These are phyloP conservation scores for Nakazawaea ernobii DNA, from an alignment of 805 yeast genomes.

Conservation along the genomic window DNA sequence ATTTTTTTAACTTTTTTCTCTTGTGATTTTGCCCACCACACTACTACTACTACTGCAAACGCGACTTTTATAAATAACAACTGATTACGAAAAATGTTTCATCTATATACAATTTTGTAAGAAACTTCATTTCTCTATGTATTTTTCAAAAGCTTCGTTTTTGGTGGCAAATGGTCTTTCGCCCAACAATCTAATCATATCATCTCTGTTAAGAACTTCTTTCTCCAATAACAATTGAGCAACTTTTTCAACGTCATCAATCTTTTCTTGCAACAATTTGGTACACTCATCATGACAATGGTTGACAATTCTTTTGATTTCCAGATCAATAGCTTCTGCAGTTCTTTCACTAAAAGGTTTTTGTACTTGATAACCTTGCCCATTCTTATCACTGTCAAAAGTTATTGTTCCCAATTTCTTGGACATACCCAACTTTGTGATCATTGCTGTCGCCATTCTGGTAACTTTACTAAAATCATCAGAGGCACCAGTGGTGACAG, in stretches of 20 bases:
- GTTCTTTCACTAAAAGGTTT: constrained; percentile 91
- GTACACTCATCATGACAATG: constrained; percentile 73
- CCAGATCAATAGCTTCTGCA: constrained; percentile 72
- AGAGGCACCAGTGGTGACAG: constrained; percentile 95
- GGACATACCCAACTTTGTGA: constrained; percentile 88
- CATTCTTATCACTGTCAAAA: constrained; percentile 64
- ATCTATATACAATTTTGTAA: neutral
- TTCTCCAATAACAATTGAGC: constrained; percentile 82
- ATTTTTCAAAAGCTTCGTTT: constrained; percentile 86
- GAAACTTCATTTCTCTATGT: constrained; percentile 18
- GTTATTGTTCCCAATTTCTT: constrained; percentile 77
- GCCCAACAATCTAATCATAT: constrained; percentile 85
- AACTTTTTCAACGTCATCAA: constrained; percentile 73
- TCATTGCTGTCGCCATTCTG: constrained; percentile 90
- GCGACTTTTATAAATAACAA: neutral
- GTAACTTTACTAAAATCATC: constrained; percentile 97
- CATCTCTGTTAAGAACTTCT: constrained; percentile 91
- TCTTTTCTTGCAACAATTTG: constrained; percentile 58
- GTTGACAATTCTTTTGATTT: constrained; percentile 70
- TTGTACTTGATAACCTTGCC: constrained; percentile 42
- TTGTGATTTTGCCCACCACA: no score
- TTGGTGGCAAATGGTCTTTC: constrained; percentile 88
- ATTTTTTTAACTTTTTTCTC: no score
- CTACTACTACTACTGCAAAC: no score
- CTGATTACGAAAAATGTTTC: neutral